Percentiles rank a stretch among this genome's conserved stretches.
phyloP scores from a whole-genome alignment of 2,329 filamentous ascomycete genomes.

The Ophiostoma perfectum region DNA sequence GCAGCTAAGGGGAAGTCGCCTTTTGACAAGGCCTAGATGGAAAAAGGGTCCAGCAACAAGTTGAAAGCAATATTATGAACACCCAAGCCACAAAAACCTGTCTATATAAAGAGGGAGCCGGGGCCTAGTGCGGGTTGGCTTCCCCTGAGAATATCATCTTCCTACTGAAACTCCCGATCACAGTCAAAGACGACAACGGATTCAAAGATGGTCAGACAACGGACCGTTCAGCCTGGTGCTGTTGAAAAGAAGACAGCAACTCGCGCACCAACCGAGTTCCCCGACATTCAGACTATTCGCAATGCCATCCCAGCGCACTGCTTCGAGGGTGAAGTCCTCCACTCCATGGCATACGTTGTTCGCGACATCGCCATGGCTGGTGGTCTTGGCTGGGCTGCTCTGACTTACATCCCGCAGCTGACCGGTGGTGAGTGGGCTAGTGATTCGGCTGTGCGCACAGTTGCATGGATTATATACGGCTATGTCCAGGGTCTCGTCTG shows the following conservation, averaged over 20 bases:
- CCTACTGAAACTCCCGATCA: background rate
- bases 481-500: conserved; percentile 85
- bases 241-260: background rate
- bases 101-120: conserved; percentile 10
- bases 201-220: conserved; percentile 13
- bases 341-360: conserved; percentile 74
- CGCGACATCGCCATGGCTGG: conserved; percentile 70
- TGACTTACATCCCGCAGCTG: conserved; percentile 85
- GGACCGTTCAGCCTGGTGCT: conserved; percentile 13
- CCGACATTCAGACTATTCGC: conserved; percentile 84
- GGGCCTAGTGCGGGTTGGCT: background rate
- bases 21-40: conserved; percentile 7
- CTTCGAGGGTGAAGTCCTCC: conserved; percentile 76
- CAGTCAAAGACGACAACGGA: conserved; percentile 3
- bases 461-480: conserved; percentile 61
- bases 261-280: conserved; percentile 31
- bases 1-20: conserved; percentile 4
- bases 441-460: conserved; percentile 54
- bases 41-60: background rate
- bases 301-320: conserved; percentile 97
- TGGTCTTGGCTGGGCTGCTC: conserved; percentile 76
- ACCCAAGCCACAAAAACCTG: conserved; percentile 2
- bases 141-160: background rate
- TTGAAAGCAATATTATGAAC: background rate
- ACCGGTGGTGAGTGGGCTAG: conserved; percentile 43